Base-by-base conservation (phyloP, 2,329 filamentous ascomycete species). In the Rhynchosporium graminicola region DNA sequence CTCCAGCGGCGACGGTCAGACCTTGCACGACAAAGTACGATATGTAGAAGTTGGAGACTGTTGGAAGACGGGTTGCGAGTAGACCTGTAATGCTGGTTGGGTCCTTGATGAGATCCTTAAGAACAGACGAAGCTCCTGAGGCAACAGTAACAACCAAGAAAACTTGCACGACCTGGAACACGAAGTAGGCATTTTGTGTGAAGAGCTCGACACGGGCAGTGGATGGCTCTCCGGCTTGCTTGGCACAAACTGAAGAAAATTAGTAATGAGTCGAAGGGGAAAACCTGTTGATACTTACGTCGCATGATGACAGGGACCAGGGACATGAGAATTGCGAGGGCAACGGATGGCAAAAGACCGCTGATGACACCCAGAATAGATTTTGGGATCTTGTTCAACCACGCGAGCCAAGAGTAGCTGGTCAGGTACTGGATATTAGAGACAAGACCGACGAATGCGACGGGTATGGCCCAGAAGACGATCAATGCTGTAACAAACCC, bases 21-120 rank as follows among this genome's bases (percentile, higher is more conserved):
- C 94, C 96, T 76, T 98, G 95, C 2, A 99, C 85, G 38, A 98
- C 86, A 68, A 99, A 96, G 78, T 98, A 99, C 0, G 89, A 91
- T 26, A 98, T 88, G 76, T 97, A 99, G 74, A 98, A 96, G 77
- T 96, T 98, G 64, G 92, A 93, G 0, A 92, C 87, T 61, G 85
- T 87, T 20, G 95, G 95, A 5, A 99, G 80, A 63, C 90, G 89
- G 15, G 80, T 72, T 0, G 92, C 88, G 3, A 97, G 81, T 45
- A 96, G 77, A 0, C 74, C 77, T 0, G 91, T 85, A 6, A 86
- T 83, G 0, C 77, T 77, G 2, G 78, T 74, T 0, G 92, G 92
- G 3, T 91, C 70, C 0, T 86, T 45, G 13, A 87, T 79, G 54
- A 96, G 87, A 26, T 85, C 70, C 29, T 82, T 77, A 1, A 87